Evolutionary conservation across 2,329 filamentous ascomycete species (phyloP), one percentile per base, ranked within the genome.

Genomic region (Aspergillus sp.): DNA sequence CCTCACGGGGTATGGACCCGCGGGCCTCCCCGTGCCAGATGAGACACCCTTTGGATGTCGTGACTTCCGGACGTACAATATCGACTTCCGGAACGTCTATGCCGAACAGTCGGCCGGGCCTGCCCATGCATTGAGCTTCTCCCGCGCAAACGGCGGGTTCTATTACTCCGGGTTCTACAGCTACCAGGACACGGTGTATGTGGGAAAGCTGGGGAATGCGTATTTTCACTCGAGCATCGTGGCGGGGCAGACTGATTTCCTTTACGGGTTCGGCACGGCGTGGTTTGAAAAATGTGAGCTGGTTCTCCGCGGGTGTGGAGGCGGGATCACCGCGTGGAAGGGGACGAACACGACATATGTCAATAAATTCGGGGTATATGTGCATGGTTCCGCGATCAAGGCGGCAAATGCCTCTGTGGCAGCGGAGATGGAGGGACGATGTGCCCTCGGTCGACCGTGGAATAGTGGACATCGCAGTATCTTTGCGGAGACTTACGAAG

Each of bases 241-340:
- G 3, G 85, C 82, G 0, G 85, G 85, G 0, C 76, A 87, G 62
- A 87, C 83, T 0, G 85, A 88, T 59, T 88, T 88, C 69, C 72
- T 88, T 16, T 88, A 87, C 62, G 84, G 84, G 7, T 87, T 87
- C 61, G 85, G 84, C 20, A 87, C 84, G 0, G 76, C 81, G 2
- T 88, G 80, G 76, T 74, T 87, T 35, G 75, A 82, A 50, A 71
- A 75, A 3, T 82, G 79, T 1, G 71, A 73, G 0, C 67, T 88
- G 2, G 71, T 74, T 0, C 75, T 88, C 11, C 79, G 85, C 8
- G 74, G 71, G 59, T 88, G 85, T 58, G 82, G 83, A 3, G 85
- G 85, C 13, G 85, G 85, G 8, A 82, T 88, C 49, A 86, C 83
- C 0, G 85, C 85, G 0, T 88, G 85, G 85, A 88, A 88, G 61